A percentile compares a stretch with the other conserved stretches of the same genome.
Conservation (phyloP, 1,284 basidiomycete genomes). For the Ganoderma resinaceum region DNA sequence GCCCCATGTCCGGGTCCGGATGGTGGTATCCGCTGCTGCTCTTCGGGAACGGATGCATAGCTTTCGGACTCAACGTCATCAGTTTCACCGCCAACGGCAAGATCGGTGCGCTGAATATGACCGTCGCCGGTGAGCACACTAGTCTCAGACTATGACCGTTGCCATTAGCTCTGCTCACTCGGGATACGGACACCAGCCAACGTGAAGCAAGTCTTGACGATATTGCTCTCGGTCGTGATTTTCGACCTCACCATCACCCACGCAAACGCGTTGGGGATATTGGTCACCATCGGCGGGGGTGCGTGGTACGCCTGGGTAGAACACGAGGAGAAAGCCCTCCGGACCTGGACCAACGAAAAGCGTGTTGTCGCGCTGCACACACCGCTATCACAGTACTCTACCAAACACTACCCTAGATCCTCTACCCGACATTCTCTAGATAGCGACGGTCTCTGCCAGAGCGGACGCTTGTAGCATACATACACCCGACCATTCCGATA, state of each 20-base stretch:
- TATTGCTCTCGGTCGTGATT: constrained; percentile 82
- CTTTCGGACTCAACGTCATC: constrained; percentile 91
- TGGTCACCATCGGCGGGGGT: constrained; percentile 84
- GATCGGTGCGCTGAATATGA: constrained; percentile 87
- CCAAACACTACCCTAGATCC: background rate
- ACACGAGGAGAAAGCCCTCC: constrained; percentile 57
- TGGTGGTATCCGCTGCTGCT: constrained; percentile 60
- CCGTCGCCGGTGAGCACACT: constrained; percentile 74
- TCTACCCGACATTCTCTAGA: background rate
- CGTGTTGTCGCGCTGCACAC: too few relatives aligned
- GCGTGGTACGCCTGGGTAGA: constrained; percentile 85
- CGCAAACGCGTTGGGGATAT: constrained; percentile 82
- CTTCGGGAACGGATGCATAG: constrained; percentile 81
- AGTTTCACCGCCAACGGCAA: constrained; percentile 93
- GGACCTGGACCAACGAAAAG: background rate
- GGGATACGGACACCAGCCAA: constrained; percentile 59
- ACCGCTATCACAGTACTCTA: background rate
- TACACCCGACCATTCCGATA: background rate
- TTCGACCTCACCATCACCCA: constrained; percentile 85
- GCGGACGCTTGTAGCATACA: constrained; percentile 5
- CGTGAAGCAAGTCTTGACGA: constrained; percentile 94
- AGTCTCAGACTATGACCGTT: background rate
- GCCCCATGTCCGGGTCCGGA: constrained; percentile 52
- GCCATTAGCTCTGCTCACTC: constrained; percentile 12
- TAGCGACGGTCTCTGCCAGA: background rate